Percentiles rank a stretch among this genome's conserved stretches.
phyloP scores from a whole-genome alignment of 352 stramenopile species.

The Pseudoperonospora humuli region DNA sequence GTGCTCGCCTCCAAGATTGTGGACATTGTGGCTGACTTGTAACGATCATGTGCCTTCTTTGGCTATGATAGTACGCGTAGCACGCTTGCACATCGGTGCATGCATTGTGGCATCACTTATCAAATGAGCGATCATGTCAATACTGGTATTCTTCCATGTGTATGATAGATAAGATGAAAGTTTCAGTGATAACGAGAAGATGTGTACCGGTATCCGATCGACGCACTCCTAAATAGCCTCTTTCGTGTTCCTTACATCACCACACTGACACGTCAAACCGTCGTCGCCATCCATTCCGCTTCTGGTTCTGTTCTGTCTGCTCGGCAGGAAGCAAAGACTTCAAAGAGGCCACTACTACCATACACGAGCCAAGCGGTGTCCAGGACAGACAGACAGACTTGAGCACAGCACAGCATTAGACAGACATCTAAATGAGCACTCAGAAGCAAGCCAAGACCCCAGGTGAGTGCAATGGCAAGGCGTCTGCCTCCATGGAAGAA shows the following conservation, averaged over 20 bases:
- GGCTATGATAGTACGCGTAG: too few relatives aligned
- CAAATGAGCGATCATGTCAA: too few relatives aligned
- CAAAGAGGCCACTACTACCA: slow-evolving; percentile 21
- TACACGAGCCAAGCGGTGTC: slow-evolving; percentile 3
- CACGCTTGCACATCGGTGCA: neutral
- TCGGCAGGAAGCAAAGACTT: slow-evolving; percentile 7
- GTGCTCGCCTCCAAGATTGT: slow-evolving; percentile 52
- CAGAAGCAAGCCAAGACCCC: slow-evolving; percentile 14
- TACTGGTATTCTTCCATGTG: too few relatives aligned
- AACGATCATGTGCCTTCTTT: too few relatives aligned
- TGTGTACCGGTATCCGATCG: too few relatives aligned
- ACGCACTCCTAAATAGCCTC: neutral
- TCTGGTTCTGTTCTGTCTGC: slow-evolving; percentile 8
- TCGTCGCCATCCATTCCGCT: slow-evolving; percentile 26
- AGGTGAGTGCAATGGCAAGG: slow-evolving; percentile 9
- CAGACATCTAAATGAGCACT: slow-evolving; percentile 17
- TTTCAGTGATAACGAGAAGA: neutral
- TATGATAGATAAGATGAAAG: too few relatives aligned
- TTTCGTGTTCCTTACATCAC: slow-evolving; percentile 2
- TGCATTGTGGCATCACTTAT: neutral
- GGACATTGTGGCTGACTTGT: slow-evolving; percentile 32
- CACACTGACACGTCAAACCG: slow-evolving; percentile 18
- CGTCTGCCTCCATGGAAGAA: neutral
- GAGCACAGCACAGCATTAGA: slow-evolving; percentile 2
- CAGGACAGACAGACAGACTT: neutral